Evolutionary conservation across 441 rosid species (phyloP), one percentile per base, ranked within the genome.

Genomic region (Pelargonium citronellum): DNA sequence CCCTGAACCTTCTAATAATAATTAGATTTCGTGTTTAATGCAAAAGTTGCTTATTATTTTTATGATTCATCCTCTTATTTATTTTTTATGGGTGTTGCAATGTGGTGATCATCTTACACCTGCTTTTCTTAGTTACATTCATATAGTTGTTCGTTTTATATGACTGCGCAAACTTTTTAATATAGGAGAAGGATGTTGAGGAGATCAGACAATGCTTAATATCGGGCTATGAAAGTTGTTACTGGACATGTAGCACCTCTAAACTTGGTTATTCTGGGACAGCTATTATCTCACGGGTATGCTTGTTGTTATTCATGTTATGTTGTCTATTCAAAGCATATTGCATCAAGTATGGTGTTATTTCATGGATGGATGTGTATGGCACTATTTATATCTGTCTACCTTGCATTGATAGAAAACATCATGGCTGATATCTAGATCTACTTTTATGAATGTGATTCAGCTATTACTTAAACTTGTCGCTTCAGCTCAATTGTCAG

Each of bases 221-320:
- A 74, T 84, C 86, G 60, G 97, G 97, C 37, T 91, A 91, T 63
- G 86, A 84, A 64, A 88, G 83, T 81, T 86, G 90, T 84, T 94
- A 84, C 80, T 94, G 97, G 97, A 85, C 96, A 16, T 94, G 97
- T 64, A 91, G 99, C 73, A 82, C 73, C 70, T 71, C 96, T 19
- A 91, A 87, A 83, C 97, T 94, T 77, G 99, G 97, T 78, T 94
- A 94, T 85, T 87, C 99, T 71, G 99, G 99, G 69, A 85, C 97
- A 44, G 94, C 97, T 10, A 85, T 94, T 51, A 77, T 94, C 77
- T 94, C 99, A 74, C 86, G 96, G 90, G 99, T 94, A 91, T 69
- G 78, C 69, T 43, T 64, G 57, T 71, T 72, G n/a, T 71, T 67
- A 62, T 62, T 55, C 61, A 55, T 16, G 61, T 16, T 37, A 37